Evolutionary conservation across 495 filamentous ascomycete genomes (phyloP).

Genomic region (Neurospora sp.): DNA sequence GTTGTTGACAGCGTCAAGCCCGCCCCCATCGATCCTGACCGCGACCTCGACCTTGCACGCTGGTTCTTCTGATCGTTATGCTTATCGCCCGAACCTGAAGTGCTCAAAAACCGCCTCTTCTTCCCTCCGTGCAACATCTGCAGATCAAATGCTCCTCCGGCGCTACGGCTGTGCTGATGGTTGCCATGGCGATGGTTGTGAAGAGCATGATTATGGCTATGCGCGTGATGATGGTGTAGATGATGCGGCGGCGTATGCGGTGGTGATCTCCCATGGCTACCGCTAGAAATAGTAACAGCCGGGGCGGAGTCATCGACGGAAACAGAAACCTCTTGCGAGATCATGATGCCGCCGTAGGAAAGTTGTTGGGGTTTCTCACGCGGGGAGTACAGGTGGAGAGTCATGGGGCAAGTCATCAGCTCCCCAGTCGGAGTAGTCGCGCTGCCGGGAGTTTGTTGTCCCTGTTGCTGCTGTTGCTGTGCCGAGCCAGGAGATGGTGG

Average conservation of each 20-base stretch:
- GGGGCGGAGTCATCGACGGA: slow-evolving; percentile 12
- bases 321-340: slow-evolving; percentile 29
- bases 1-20: rapidly evolving
- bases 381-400: slow-evolving; percentile 5
- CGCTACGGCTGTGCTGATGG: not conserved
- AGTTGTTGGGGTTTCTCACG: slow-evolving; percentile 16
- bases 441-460: not conserved
- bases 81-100: not conserved
- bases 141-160: not conserved
- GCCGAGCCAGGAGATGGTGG: not conserved
- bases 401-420: not conserved
- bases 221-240: too few relatives aligned
- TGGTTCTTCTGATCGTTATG: not conserved
- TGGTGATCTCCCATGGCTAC: not conserved
- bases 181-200: not conserved
- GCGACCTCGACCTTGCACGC: not conserved
- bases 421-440: not conserved
- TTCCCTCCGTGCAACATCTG: not conserved
- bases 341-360: slow-evolving; percentile 32
- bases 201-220: not conserved
- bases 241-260: not conserved
- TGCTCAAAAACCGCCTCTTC: not conserved
- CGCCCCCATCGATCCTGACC: not conserved
- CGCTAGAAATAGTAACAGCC: not conserved
- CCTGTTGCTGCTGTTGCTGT: not conserved